Percentiles rank a stretch among this genome's conserved stretches.
Evolutionary conservation across 2,329 filamentous ascomycete genomes (phyloP).

Genomic region (Cladosporium velox): DNA sequence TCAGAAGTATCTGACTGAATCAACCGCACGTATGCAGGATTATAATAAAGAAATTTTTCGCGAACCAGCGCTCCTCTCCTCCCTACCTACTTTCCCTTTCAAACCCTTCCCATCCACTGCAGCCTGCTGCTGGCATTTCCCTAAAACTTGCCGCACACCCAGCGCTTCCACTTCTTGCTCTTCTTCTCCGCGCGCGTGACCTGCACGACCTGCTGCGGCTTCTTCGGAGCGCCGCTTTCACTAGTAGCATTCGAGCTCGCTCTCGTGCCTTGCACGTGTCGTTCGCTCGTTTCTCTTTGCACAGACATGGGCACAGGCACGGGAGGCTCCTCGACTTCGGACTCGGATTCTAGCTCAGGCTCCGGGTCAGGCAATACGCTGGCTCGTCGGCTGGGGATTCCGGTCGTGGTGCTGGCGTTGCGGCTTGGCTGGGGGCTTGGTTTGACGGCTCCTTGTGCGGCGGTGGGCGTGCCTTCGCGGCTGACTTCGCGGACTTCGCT

Average conservation of each 20-base stretch:
- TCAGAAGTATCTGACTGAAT: not conserved
- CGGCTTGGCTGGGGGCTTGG: not conserved
- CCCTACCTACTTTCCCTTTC: not conserved
- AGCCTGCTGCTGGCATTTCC: not conserved
- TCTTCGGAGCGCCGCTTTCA: not conserved
- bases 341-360: not conserved
- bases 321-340: not conserved
- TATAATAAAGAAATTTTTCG: not conserved
- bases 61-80: not conserved
- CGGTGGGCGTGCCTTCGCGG: constrained; percentile 20
- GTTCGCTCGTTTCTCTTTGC: not conserved
- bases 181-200: constrained; percentile 9
- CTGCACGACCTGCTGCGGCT: not conserved
- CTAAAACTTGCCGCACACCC: constrained; percentile 17
- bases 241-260: constrained; percentile 13
- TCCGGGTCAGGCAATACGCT: constrained; percentile 3
- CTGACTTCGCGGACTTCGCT: constrained; percentile 20
- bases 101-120: not conserved
- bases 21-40: not conserved
- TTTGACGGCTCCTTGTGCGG: not conserved
- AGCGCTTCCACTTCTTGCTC: constrained; percentile 11
- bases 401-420: not conserved
- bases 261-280: not conserved
- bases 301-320: not conserved
- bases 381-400: constrained; percentile 1